Evolutionary conservation across 2,329 filamentous ascomycete genomes (phyloP), one percentile per base, ranked within the genome.

Genomic region (Lecanicillium sp.): DNA sequence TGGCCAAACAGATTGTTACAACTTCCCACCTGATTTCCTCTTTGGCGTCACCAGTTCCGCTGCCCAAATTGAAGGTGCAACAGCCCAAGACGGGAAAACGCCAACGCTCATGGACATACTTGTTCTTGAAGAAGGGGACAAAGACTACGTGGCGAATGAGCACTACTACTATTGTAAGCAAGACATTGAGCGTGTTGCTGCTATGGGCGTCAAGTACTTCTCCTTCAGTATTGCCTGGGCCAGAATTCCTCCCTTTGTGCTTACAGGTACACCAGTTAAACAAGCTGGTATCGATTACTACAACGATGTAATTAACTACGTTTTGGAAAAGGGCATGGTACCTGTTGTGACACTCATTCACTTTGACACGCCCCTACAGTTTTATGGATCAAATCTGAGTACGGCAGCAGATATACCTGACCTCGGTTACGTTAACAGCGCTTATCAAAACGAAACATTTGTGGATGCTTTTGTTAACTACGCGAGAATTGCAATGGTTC

Each of bases 101-200:
- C 67, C 66, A 0, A 57, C 59, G 3, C 49, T 66, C n/a, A 54
- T 64, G 52, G 67, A 71, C 35, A 57, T 67, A 45, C 56, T 62
- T 4, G 46, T 55, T 3, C 41, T 35, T 4, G 46, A 51, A 20
- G 46, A 47, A 5, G 35, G 50, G 2, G 37, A 43, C 4, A 58
- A 62, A 31, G 42, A 52, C 19, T 59, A 63, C 38, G 55, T 60
- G 27, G 64, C 65, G 3, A 70, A 66, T 30, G 68, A 71, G 52
- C 64, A 73, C 40, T 75, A 74, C 48, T 75, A 71, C 43, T 52
- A 71, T 7, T 75, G 74, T 47, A 74, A 73, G 50, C 71, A 74
- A 52, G 68, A 75, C 30, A 72, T 75, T 31, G 69, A 67, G 41
- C 62, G 70, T 0, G 57, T 75, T 8, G 70, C 70, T 1, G 59